phyloP scores from a whole-genome alignment of 805 yeast species.

The Teunomyces kruisii region DNA sequence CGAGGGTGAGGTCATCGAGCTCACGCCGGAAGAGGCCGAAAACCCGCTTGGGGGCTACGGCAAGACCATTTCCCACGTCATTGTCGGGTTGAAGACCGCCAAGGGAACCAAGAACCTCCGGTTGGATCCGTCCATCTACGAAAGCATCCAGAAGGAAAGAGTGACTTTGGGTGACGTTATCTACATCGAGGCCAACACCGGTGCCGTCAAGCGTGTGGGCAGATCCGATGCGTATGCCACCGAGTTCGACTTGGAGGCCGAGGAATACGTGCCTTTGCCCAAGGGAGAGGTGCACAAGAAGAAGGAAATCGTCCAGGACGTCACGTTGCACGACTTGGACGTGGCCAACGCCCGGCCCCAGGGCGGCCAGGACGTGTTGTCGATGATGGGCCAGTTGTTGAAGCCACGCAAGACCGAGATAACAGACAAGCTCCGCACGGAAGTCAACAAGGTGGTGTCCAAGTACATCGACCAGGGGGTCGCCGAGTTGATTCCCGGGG shows the following conservation, averaged over 20 bases:
- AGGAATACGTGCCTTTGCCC: conserved; percentile 97
- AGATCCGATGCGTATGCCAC: conserved; percentile 98
- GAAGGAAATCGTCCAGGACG: conserved; percentile 97
- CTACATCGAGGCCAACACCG: conserved; percentile 95
- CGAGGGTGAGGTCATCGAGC: conserved; percentile 96
- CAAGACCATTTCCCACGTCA: conserved; percentile 90
- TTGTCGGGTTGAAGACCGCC: conserved; percentile 90
- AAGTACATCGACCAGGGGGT: conserved; percentile 97
- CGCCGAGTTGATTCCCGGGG: conserved; percentile 98
- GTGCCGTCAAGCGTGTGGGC: conserved; percentile 95
- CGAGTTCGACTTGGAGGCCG: conserved; percentile 97
- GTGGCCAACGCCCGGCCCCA: conserved; percentile 94
- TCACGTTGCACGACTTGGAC: conserved; percentile 93
- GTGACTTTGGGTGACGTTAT: conserved; percentile 96
- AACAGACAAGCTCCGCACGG: conserved; percentile 90
- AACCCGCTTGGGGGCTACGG: conserved; percentile 98
- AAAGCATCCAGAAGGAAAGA: conserved; percentile 90
- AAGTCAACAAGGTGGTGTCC: conserved; percentile 92
- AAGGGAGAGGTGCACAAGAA: conserved; percentile 98
- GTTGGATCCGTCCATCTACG: conserved; percentile 90
- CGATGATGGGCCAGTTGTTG: conserved; percentile 95
- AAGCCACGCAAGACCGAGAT: conserved; percentile 96
- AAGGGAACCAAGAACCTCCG: conserved; percentile 87
- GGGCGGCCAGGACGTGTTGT: conserved; percentile 95
- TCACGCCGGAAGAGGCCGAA: conserved; percentile 94